Conservation (phyloP, 306 rosid species). For the Medicago ruthenica region DNA sequence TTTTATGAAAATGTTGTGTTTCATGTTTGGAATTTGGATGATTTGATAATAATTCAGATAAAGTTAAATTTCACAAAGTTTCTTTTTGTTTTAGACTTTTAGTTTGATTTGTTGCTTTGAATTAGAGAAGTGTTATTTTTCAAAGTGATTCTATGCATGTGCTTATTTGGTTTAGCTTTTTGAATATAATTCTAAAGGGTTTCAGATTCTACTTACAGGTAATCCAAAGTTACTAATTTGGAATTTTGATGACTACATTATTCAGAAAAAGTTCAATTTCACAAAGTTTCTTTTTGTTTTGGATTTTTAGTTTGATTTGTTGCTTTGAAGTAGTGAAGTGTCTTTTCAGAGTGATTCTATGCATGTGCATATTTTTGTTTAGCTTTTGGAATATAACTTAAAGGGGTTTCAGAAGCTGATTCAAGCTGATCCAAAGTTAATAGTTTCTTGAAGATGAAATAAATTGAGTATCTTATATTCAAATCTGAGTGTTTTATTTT, state of each 20-base stretch:
- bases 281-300: slow-evolving; percentile 17
- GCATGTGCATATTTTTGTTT: slow-evolving; percentile 34
- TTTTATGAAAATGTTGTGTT: slow-evolving; percentile 1
- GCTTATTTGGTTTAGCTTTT: slow-evolving; percentile 32
- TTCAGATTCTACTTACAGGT: background rate
- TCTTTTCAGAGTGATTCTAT: slow-evolving; percentile 32
- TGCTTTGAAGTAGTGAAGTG: slow-evolving; percentile 24
- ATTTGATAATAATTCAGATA: slow-evolving; percentile 25
- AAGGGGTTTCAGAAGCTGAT: background rate
- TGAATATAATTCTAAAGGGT: background rate
- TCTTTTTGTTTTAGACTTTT: slow-evolving; percentile 9
- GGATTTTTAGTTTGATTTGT: background rate
- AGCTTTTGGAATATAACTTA: slow-evolving; percentile 28
- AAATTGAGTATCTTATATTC: slow-evolving; percentile 18
- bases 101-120: slow-evolving; percentile 20
- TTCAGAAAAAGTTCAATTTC: slow-evolving; percentile 19
- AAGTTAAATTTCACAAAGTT: too few species aligned
- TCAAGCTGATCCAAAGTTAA: slow-evolving; percentile 23
- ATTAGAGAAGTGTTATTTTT: background rate
- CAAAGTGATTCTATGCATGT: slow-evolving; percentile 40
- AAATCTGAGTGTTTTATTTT: slow-evolving; percentile 18
- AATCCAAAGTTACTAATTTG: slow-evolving; percentile 20
- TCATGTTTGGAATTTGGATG: slow-evolving; percentile 39
- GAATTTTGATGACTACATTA: slow-evolving; percentile 27
- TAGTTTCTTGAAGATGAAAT: background rate